Evolutionary conservation across 176 grass and related monocot genomes (phyloP).

Genomic region (Oryza punctata): DNA sequence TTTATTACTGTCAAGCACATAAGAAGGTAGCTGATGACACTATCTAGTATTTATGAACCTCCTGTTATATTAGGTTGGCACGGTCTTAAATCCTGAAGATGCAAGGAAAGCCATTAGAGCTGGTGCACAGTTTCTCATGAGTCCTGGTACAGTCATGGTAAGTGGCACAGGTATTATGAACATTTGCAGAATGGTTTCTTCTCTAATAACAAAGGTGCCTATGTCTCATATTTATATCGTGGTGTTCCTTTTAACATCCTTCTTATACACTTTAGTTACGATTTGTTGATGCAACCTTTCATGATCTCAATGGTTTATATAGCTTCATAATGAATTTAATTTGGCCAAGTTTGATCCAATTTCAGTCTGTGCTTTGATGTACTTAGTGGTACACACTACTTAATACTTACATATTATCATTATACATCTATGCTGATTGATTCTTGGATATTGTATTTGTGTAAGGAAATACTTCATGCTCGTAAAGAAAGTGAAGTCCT

Average conservation of each 20-base stretch:
- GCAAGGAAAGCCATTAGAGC: conserved; percentile 70
- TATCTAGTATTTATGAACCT: background rate
- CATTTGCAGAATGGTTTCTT: background rate
- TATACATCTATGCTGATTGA: conserved; percentile 4
- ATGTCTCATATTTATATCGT: conserved; percentile 19
- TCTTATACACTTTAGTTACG: background rate
- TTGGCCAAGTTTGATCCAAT: background rate
- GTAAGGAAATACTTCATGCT: conserved; percentile 79
- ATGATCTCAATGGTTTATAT: background rate
- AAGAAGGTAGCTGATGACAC: background rate
- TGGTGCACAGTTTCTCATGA: conserved; percentile 90
- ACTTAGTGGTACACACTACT: background rate
- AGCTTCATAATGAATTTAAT: background rate
- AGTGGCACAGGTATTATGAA: background rate
- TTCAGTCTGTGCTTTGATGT: background rate
- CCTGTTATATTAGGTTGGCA: conserved; percentile 62
- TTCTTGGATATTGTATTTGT: conserved; percentile 30
- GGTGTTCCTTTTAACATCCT: background rate
- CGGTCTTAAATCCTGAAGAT: conserved; percentile 70
- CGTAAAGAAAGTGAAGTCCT: conserved; percentile 59
- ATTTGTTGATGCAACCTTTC: background rate
- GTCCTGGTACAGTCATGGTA: conserved; percentile 80
- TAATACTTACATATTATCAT: background rate
- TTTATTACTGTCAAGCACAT: background rate
- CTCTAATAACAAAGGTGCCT: background rate